A percentile compares a stretch with the other conserved stretches of the same genome.
Evolutionary conservation across 441 rosid genomes (phyloP).

Genomic region (Adansonia rubrostipa): DNA sequence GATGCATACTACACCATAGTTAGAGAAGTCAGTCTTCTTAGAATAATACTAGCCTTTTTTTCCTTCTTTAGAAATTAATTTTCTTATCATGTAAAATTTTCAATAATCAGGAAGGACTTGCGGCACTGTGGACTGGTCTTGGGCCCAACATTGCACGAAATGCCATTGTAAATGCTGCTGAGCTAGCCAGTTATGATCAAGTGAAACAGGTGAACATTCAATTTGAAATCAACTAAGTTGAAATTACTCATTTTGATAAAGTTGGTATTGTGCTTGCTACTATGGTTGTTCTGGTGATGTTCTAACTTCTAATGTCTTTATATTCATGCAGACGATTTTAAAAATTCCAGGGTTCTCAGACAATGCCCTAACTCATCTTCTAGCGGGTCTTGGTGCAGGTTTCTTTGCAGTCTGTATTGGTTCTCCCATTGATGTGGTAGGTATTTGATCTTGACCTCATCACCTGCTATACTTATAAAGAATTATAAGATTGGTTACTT

Average conservation of each 20-base stretch:
- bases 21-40: conserved; percentile 54
- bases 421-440: conserved; percentile 81
- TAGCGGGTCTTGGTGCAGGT: conserved; percentile 80
- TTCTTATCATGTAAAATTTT: conserved; percentile 15
- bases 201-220: conserved; percentile 55
- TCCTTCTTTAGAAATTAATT: neutral
- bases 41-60: conserved; percentile 4
- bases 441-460: conserved; percentile 30
- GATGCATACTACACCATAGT: conserved; percentile 67
- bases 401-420: conserved; percentile 77
- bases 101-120: conserved; percentile 59
- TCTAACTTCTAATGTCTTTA: conserved; percentile 45
- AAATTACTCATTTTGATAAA: conserved; percentile 5
- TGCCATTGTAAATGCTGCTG: conserved; percentile 80
- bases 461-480: neutral
- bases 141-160: conserved; percentile 82
- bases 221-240: conserved; percentile 1
- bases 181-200: conserved; percentile 80
- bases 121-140: conserved; percentile 76
- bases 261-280: conserved; percentile 11
- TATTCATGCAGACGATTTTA: conserved; percentile 74
- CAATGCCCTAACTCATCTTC: conserved; percentile 64
- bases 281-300: conserved; percentile 13
- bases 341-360: conserved; percentile 75
- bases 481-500: conserved; percentile 7